These are phyloP conservation scores for Lipomyces yamadae DNA, from an alignment of 805 yeast genomes.

Conservation along the genomic window DNA sequence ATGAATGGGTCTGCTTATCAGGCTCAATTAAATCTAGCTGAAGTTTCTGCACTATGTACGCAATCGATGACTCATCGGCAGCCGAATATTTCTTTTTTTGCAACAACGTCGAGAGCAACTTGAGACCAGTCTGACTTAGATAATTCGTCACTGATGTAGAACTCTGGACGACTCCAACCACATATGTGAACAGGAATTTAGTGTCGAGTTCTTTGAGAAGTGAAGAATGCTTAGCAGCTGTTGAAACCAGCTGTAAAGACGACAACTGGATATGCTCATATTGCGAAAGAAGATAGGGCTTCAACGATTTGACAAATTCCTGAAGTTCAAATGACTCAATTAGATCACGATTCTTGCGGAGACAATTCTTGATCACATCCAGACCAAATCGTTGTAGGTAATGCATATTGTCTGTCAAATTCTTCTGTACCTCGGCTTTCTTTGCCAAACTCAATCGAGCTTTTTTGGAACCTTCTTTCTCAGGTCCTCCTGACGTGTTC, in stretches of 20 bases:
- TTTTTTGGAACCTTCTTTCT: constrained; percentile 10
- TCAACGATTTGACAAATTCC: constrained; percentile 77
- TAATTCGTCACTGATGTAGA: constrained; percentile 79
- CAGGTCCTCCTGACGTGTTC: constrained; percentile 46
- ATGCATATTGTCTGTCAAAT: constrained; percentile 57
- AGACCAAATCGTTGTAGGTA: constrained; percentile 76
- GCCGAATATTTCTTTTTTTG: constrained; percentile 69
- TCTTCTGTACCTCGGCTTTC: constrained; percentile 61
- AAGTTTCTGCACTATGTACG: constrained; percentile 71
- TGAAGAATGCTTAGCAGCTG: constrained; percentile 52
- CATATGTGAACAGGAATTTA: constrained; percentile 42
- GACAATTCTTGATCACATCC: constrained; percentile 73
- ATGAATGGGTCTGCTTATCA: constrained; percentile 83
- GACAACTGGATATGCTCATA: constrained; percentile 79
- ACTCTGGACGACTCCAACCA: constrained; percentile 64
- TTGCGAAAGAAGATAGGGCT: constrained; percentile 61
- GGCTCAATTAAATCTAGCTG: constrained; percentile 92
- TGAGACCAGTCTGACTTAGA: constrained; percentile 77
- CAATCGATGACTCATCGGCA: constrained; percentile 71
- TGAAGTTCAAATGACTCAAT: constrained; percentile 63
- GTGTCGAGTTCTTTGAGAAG: constrained; percentile 54
- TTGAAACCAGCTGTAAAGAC: constrained; percentile 49
- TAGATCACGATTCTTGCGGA: constrained; percentile 65
- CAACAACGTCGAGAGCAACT: constrained; percentile 71
- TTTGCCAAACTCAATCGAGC: constrained; percentile 43